These are phyloP conservation scores for Eutypella sp. DNA, from an alignment of 2,329 filamentous ascomycete genomes.

Conservation along the genomic window DNA sequence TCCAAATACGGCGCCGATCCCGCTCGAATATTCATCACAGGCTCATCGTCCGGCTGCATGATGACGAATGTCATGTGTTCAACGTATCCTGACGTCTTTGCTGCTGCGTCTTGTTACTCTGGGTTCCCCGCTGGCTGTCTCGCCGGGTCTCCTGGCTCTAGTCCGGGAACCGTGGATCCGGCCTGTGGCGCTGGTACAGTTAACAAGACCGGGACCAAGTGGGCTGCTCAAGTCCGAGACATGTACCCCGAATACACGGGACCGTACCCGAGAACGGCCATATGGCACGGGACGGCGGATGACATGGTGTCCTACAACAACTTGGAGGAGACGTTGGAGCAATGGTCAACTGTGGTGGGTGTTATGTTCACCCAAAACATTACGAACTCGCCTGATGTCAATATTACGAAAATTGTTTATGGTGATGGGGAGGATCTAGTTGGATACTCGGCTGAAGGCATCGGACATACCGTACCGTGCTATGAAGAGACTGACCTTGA, in stretches of 20 bases:
- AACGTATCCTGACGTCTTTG: conserved; percentile 44
- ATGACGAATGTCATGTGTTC: conserved; percentile 35
- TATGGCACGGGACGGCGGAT: conserved; percentile 52
- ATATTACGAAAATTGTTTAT: too few relatives aligned
- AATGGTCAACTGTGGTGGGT: conserved; percentile 43
- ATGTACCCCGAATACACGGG: conserved; percentile 48
- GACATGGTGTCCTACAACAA: conserved; percentile 46
- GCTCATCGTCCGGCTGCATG: conserved; percentile 28
- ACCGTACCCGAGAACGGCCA: conserved; percentile 49
- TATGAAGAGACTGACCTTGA: too few relatives aligned
- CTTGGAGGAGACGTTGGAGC: conserved; percentile 49
- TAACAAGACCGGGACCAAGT: conserved; percentile 27
- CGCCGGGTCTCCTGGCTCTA: conserved; percentile 25
- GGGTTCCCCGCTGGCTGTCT: conserved; percentile 50
- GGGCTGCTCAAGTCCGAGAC: conserved; percentile 29
- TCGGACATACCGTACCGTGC: too few relatives aligned
- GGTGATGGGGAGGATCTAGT: too few relatives aligned
- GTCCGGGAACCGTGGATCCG: conserved; percentile 44
- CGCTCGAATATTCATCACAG: conserved; percentile 26
- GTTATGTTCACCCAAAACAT: too few relatives aligned
- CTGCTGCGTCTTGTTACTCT: conserved; percentile 38
- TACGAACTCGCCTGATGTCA: too few relatives aligned
- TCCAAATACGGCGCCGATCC: conserved; percentile 27
- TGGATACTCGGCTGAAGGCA: too few relatives aligned
- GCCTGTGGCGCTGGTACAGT: conserved; percentile 47